Base-by-base conservation (phyloP, 768 basidiomycete species). In the Calocera cornea region DNA sequence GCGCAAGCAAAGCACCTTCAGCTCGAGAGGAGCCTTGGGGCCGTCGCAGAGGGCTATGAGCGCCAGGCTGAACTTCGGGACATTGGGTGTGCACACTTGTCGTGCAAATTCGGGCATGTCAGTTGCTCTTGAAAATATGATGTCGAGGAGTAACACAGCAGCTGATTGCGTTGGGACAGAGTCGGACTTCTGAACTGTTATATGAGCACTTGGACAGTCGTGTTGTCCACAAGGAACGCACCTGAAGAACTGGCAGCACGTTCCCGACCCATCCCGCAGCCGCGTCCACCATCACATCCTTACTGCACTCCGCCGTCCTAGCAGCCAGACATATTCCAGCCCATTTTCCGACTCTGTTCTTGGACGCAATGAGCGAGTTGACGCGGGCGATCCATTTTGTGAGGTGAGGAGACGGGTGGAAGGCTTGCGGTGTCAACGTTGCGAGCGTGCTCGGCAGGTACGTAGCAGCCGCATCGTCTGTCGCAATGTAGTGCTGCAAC, bases 41-140 rank as follows among this genome's bases (percentile, higher is more conserved):
- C 81, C 83, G 63, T 88, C 85, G 3, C 80, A 81, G 27, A 90
- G 74, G 2, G 78, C 74, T 34, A 88, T 75, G 36, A 92, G 76
- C 1, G 83, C 83, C 44, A 78, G 71, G 31, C 85, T 85, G 74
- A 88, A 85, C 77, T 90, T 92, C 19, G 86, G 81, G 29, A 91
- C 80, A 71, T 85, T 85, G 1, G 92, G 90, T 2, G 81, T 79
- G 38, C 83, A 83, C 2, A 91, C 79, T 75, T 92, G 90, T 73
- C 92, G 80, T 73, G 92, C 89, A 75, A 91, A 92, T 75, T 92
- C 91, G 34, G 86, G 79, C n/a, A 83, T 78, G 73, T 85, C 83
- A 27, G 77, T 77, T 1, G 86, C 84, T 65, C 77, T 78, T 31
- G 80, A 82, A 72, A 91, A 88, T 2, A 93, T 81, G 24, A 80